phyloP scores from a whole-genome alignment of 495 filamentous ascomycete genomes.

The Friedmanniomyces simplex region DNA sequence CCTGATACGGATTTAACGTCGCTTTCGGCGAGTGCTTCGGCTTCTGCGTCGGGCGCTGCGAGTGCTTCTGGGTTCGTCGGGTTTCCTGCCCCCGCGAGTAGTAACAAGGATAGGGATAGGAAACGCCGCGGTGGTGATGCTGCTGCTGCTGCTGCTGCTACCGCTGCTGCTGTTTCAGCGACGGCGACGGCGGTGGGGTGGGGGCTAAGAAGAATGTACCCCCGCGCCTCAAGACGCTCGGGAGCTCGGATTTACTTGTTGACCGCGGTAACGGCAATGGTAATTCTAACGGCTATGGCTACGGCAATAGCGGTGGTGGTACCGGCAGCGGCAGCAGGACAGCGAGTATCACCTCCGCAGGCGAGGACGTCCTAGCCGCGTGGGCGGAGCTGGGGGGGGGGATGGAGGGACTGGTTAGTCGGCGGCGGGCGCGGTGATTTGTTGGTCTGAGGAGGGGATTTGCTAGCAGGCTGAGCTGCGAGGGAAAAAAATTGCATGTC shows the following conservation, averaged over 20 bases:
- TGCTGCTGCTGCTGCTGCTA: not conserved
- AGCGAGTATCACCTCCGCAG: constrained; percentile 28
- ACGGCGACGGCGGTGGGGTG: not conserved
- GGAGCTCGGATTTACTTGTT: not conserved
- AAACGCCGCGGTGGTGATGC: not conserved
- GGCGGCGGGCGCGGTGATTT: constrained; percentile 5
- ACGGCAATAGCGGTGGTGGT: no score
- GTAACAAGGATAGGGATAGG: not conserved
- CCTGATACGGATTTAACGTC: constrained; percentile 12
- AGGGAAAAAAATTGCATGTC: no score
- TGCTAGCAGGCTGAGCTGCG: no score
- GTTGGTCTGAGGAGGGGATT: no score
- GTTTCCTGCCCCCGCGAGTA: not conserved
- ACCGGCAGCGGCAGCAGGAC: constrained; percentile 4
- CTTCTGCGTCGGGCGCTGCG: not conserved
- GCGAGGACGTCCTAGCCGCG: constrained; percentile 34
- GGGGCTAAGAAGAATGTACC: not conserved
- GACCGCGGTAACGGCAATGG: not conserved
- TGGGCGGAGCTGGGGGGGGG: constrained; percentile 32
- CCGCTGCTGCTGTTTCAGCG: not conserved
- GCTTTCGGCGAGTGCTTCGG: no score
- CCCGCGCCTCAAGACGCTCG: constrained; percentile 12
- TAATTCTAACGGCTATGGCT: not conserved
- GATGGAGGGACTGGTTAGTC: not conserved
- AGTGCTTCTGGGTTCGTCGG: not conserved